These are phyloP conservation scores for Zygnema cylindricum DNA, from an alignment of 139 green algal genomes.

Conservation along the genomic window DNA sequence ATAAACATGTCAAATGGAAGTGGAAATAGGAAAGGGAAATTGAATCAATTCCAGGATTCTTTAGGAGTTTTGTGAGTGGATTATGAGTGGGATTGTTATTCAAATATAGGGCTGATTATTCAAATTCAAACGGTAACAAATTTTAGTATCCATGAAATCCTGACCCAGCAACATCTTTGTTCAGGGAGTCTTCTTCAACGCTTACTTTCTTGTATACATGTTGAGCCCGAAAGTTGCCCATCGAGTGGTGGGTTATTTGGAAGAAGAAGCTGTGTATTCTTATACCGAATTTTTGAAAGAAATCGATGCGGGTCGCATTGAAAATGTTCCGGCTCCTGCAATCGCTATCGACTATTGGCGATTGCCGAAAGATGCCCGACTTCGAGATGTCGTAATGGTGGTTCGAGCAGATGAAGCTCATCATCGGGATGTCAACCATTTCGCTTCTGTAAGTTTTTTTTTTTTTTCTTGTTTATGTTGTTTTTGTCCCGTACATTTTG, in stretches of 20 bases:
- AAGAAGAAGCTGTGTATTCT: conserved; percentile 94
- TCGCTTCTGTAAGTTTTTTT: conserved; percentile 22
- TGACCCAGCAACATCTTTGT: too few species aligned
- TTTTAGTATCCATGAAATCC: too few species aligned
- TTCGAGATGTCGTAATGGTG: conserved; percentile 84
- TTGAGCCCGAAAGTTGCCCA: conserved; percentile 82
- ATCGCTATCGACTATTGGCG: conserved; percentile 75
- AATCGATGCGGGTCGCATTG: conserved; percentile 76
- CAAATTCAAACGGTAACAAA: too few species aligned
- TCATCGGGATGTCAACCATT: conserved; percentile 87
- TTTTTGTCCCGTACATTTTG: not conserved
- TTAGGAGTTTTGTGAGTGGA: too few species aligned
- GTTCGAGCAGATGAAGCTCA: conserved; percentile 86
- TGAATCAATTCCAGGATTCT: too few species aligned
- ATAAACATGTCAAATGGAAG: too few species aligned
- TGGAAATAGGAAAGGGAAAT: too few species aligned
- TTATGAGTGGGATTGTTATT: too few species aligned
- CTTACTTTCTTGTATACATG: conserved; percentile 84
- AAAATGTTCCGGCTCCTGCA: conserved; percentile 67
- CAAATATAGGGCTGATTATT: too few species aligned
- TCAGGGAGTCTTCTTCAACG: conserved; percentile 88
- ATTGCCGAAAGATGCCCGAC: conserved; percentile 65
- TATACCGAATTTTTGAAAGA: conserved; percentile 82
- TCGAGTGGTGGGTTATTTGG: conserved; percentile 88
- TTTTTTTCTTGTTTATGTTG: conserved; percentile 19